These are phyloP conservation scores for Gossypium sturtianum DNA, from an alignment of 345 rosid species.

Conservation along the genomic window DNA sequence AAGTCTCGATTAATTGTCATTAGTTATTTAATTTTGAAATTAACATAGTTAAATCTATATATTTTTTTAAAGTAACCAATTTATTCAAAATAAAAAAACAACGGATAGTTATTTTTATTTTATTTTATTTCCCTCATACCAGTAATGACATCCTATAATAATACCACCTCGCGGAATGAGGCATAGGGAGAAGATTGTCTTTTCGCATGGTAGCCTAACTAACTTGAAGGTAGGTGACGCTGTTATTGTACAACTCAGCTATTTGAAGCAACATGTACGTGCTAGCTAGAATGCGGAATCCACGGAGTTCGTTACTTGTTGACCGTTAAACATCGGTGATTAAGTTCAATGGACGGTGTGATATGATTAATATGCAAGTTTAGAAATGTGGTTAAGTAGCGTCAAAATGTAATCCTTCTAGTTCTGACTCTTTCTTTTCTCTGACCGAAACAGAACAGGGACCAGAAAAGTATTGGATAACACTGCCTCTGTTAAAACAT, in stretches of 20 bases:
- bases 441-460: conserved; percentile 25
- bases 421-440: conserved; percentile 16
- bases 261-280: conserved; percentile 14
- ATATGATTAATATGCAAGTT: conserved; percentile 5
- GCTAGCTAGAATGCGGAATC: conserved; percentile 16
- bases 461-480: conserved; percentile 7
- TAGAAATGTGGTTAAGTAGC: not conserved
- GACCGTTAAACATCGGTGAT: conserved; percentile 4
- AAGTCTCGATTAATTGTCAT: too few species aligned
- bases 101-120: too few species aligned
- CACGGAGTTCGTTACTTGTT: not conserved
- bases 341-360: conserved; percentile 26
- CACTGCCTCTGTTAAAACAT: not conserved
- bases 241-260: conserved; percentile 24
- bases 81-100: too few species aligned
- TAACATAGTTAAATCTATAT: too few species aligned
- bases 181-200: conserved; percentile 1
- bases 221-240: conserved; percentile 28
- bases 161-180: too few species aligned
- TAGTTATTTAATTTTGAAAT: too few species aligned
- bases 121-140: too few species aligned
- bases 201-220: conserved; percentile 18
- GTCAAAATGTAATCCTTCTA: not conserved
- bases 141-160: too few species aligned
- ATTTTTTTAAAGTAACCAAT: too few species aligned